A percentile compares a stretch with the other conserved stretches of the same genome.
Conservation (phyloP, 2,329 filamentous ascomycete species). For the Aspergillus sp. region DNA sequence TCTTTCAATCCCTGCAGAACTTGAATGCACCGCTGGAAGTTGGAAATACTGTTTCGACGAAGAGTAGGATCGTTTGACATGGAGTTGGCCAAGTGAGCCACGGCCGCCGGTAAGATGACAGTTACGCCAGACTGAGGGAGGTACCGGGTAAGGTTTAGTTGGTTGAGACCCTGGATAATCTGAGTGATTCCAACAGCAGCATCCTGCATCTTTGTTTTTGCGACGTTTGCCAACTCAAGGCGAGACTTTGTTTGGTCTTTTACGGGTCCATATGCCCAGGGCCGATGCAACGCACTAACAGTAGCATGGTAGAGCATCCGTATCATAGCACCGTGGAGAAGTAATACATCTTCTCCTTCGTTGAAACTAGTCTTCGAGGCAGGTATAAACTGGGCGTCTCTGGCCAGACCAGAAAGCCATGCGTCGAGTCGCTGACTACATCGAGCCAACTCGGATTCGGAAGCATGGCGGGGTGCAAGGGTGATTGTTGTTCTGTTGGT, state of each 20-base stretch:
- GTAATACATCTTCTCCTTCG: slow-evolving; percentile 46
- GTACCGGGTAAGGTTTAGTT: slow-evolving; percentile 68
- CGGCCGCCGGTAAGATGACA: slow-evolving; percentile 81
- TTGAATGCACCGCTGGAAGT: slow-evolving; percentile 81
- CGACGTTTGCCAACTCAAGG: slow-evolving; percentile 66
- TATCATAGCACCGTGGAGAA: slow-evolving; percentile 74
- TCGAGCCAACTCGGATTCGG: slow-evolving; percentile 70
- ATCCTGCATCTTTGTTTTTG: slow-evolving; percentile 75
- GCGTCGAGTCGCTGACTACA: slow-evolving; percentile 74
- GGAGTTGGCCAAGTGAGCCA: slow-evolving; percentile 84
- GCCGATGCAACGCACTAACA: slow-evolving; percentile 81
- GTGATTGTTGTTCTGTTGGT: slow-evolving; percentile 74
- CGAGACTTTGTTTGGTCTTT: slow-evolving; percentile 42
- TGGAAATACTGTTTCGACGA: slow-evolving; percentile 67
- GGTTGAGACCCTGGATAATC: slow-evolving; percentile 72
- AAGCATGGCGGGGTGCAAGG: slow-evolving; percentile 77
- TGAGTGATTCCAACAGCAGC: slow-evolving; percentile 78
- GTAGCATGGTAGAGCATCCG: slow-evolving; percentile 92
- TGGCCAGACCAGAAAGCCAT: slow-evolving; percentile 70
- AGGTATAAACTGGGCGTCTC: slow-evolving; percentile 68
- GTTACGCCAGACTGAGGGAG: slow-evolving; percentile 84
- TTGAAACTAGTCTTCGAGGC: slow-evolving; percentile 60
- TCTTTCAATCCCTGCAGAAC: slow-evolving; percentile 81
- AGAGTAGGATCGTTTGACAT: slow-evolving; percentile 71
- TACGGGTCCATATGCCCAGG: slow-evolving; percentile 70